These are phyloP conservation scores for Artemisia tridentata DNA, from an alignment of 129 eudicot species.

Conservation along the genomic window DNA sequence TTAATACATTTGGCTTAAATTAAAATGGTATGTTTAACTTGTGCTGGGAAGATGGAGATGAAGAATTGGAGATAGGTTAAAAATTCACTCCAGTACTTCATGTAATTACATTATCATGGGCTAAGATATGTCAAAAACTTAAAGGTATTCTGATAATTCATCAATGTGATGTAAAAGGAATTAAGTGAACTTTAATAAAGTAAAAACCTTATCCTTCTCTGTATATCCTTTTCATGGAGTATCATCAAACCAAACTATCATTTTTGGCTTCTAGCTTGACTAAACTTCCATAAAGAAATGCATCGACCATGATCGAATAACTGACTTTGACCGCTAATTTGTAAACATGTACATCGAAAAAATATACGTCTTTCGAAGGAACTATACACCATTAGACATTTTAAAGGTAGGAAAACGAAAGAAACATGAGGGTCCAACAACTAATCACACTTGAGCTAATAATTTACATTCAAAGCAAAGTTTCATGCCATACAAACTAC, in stretches of 20 bases:
- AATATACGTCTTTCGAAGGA: too few relatives aligned
- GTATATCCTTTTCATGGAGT: neutral
- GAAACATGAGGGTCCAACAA: too few relatives aligned
- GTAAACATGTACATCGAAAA: too few relatives aligned
- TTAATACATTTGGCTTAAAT: too few relatives aligned
- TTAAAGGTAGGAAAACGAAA: too few relatives aligned
- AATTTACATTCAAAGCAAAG: neutral
- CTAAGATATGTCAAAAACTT: neutral
- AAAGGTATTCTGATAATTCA: neutral
- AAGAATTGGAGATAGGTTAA: neutral
- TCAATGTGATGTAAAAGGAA: neutral
- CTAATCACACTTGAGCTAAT: neutral
- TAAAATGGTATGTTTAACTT: too few relatives aligned
- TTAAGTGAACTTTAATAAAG: neutral
- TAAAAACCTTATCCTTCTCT: neutral
- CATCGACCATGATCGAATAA: too few relatives aligned
- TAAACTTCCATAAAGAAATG: too few relatives aligned
- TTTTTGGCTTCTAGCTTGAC: too few relatives aligned
- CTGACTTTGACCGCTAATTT: too few relatives aligned
- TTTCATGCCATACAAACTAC: constrained; percentile 11
- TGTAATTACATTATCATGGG: neutral
- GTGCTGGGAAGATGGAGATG: too few relatives aligned
- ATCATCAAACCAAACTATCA: neutral
- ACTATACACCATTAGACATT: too few relatives aligned
- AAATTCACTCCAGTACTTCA: neutral